These are phyloP conservation scores for Tillandsia fasciculata DNA, from an alignment of 176 grass and related monocot species.

Conservation along the genomic window DNA sequence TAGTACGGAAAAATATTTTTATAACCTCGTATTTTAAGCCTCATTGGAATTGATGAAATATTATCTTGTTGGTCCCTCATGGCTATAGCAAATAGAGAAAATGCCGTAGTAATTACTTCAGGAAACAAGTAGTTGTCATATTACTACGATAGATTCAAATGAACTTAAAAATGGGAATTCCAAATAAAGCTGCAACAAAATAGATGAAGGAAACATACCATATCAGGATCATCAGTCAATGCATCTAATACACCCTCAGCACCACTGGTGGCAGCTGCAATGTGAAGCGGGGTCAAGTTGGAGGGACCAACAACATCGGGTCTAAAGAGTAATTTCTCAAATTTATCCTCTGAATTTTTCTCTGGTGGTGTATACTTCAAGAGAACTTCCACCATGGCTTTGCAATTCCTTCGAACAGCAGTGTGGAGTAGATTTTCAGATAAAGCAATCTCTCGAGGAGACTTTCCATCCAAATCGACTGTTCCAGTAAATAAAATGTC, in stretches of 20 bases:
- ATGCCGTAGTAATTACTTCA: too few relatives aligned
- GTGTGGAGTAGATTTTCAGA: slow-evolving; percentile 61
- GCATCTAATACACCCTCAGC: slow-evolving; percentile 52
- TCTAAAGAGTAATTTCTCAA: slow-evolving; percentile 36
- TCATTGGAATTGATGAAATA: too few relatives aligned
- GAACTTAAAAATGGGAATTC: too few relatives aligned
- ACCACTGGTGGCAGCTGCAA: slow-evolving; percentile 43
- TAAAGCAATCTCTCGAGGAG: slow-evolving; percentile 59
- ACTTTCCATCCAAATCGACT: slow-evolving; percentile 52
- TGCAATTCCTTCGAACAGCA: slow-evolving; percentile 26
- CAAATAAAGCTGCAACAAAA: neutral
- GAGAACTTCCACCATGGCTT: slow-evolving; percentile 39
- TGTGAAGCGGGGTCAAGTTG: slow-evolving; percentile 62
- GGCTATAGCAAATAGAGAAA: too few relatives aligned
- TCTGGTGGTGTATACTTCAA: slow-evolving; percentile 38
- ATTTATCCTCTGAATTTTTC: slow-evolving; percentile 3
- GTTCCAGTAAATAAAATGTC: slow-evolving; percentile 73
- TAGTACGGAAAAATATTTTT: too few relatives aligned
- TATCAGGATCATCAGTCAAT: slow-evolving; percentile 60
- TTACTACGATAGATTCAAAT: too few relatives aligned
- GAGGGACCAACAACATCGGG: slow-evolving; percentile 39
- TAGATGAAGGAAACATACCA: slow-evolving; percentile 29
- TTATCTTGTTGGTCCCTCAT: too few relatives aligned
- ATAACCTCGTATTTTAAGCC: too few relatives aligned
- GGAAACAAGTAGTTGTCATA: too few relatives aligned